Evolutionary conservation across 2,329 filamentous ascomycete genomes (phyloP), one percentile per base, ranked within the genome.

Genomic region (Aspergillus sp.): DNA sequence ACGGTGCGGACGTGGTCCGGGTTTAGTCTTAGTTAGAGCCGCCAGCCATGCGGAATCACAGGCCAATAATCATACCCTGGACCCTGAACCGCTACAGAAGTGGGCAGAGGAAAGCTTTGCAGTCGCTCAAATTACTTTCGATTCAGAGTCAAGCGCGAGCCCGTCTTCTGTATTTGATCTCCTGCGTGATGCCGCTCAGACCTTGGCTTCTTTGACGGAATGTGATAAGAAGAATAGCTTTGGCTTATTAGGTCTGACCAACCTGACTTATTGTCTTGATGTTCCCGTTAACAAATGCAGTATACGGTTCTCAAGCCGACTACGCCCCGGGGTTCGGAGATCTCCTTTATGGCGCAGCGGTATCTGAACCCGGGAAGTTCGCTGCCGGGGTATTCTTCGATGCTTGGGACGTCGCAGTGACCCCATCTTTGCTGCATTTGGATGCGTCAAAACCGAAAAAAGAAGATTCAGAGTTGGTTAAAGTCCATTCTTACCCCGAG

Each of bases 21-120:
- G 80, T 0, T 64, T 84, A 2, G 68, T 84, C 6, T 62, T 83
- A 12, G 61, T 83, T 4, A 64, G 78, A 1, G 73, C 80, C 6
- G 62, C 68, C 40, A 65, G 45, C 35, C 59, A 63, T 72, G 44
- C 62, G 50, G 50, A 65, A 67, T 60, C 60, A 7, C 63, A 67
- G 37, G 53, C 65, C 41, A 71, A 67, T 35, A 75, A 76, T 27
- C 70, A 71, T 48, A 75, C 73, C 45, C 68, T 79, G 1, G 80
- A 82, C 54, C 86, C 87, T 0, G 77, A 81, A 8, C 83, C 84
- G 0, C 65, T 84, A 14, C 68, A 83, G 59, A 90, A 90, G 71
- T 90, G 88, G 88, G 87, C 86, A 0, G 87, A 90, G 67, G 88
- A 90, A 68, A 86, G 87, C 0, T 90, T 84, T 62, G 77, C 82